Base-by-base conservation (phyloP, 768 basidiomycete genomes). In the Lepiota brunneoincarnata region DNA sequence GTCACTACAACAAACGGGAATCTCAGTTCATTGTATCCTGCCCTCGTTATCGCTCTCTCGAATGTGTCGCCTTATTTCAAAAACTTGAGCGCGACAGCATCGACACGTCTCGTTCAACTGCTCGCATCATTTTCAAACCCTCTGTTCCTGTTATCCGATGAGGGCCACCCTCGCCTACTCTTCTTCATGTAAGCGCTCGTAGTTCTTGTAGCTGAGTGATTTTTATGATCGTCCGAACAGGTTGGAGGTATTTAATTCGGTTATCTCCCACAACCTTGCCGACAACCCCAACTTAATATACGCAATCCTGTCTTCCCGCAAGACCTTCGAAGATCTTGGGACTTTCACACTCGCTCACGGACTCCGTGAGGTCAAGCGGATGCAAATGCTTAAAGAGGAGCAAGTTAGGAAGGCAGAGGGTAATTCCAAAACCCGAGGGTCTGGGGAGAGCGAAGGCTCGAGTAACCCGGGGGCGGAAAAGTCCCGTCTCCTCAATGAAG, bases 111-210 rank as follows among this genome's bases (percentile, higher is more conserved):
- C 6, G 67, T 95, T 34, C 93, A 97, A 68, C 79, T 98, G 5
- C 93, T 97, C 71, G 86, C 81, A 24, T 92, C 96, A 0, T 96
- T 99, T 66, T 87, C 93, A 4, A 91, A 87, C 55, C 91, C 97
- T 0, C 72, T 84, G 2, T 98, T 98, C 69, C 72, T 98, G 31
- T 72, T 99, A 17, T 86, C 91, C 2, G 97, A 98, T 58, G 97
- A 98, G 69, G 93, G 95, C 6, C 93, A 98, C 64, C 97, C 97
- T 1, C 74, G 97, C 57, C 72, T 98, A 26, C 78, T 98, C 28
- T 98, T 91, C 70, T 97, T 93, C 67, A 87, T 94, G 91, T 92
- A 58, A 57, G 83, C 68, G 23, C 15, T 41, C 39, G 36, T 20
- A 15, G 47, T 18, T 53, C 23, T 28, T 42, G 10, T 17, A 4